Base-by-base conservation (phyloP, 345 rosid species). In the Luvunga scandens region DNA sequence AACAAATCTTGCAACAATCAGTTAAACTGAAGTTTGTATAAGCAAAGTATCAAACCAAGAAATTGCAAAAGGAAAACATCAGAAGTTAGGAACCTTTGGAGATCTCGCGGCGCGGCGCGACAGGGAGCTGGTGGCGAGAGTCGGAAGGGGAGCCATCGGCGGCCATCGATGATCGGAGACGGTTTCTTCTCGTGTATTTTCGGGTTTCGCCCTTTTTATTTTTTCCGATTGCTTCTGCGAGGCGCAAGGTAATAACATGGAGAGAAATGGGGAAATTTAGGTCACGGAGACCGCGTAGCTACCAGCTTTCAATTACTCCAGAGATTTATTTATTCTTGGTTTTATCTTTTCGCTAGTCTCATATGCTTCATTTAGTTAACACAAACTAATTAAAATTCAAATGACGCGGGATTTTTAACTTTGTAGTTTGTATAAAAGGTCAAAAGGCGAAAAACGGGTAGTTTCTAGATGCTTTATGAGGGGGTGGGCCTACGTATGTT, bases 41-140 rank as follows among this genome's bases (percentile, higher is more conserved):
- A n/a, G n/a, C n/a, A n/a, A n/a, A n/a, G n/a, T n/a, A n/a, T n/a
- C n/a, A n/a, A n/a, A n/a, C n/a, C n/a, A n/a, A n/a, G n/a, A n/a
- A n/a, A n/a, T n/a, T n/a, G n/a, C n/a, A n/a, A n/a, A n/a, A n/a
- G n/a, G n/a, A n/a, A n/a, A n/a, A n/a, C n/a, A n/a, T n/a, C n/a
- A n/a, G n/a, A 55, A 69, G 72, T 0, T 42, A 71, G 31, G 61
- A 69, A 90, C 97, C 97, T 89, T 89, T 94, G 88, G 91, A 85
- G 95, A 93, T 89, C 90, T 84, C 88, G 83, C 73, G 89, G 21
- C 87, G 91, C 31, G 98, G 91, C 73, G 86, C 83, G 83, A 93
- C 62, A 75, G 88, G 77, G 86, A 91, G 91, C 60, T 75, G 68
- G 81, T 74, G 85, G 79, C 89, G 82, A 55, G 91, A 82, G 80